A percentile compares a stretch with the other conserved stretches of the same genome.
These are phyloP conservation scores for Annona cherimola DNA, from an alignment of 164 flowering plant species.

Conservation along the genomic window DNA sequence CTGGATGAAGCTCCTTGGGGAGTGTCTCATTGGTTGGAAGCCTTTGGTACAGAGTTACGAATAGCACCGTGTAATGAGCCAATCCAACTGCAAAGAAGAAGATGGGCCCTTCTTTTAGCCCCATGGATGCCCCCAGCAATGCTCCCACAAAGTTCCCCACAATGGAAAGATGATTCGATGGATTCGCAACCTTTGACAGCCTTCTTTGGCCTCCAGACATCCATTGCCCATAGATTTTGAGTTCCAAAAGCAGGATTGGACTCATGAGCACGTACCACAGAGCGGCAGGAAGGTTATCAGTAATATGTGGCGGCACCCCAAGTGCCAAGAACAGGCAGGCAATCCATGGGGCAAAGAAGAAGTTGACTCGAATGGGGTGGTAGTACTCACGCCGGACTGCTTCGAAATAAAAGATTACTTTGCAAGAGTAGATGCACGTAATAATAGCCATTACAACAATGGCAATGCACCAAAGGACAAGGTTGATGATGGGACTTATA, in stretches of 20 bases:
- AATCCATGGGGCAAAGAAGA: constrained; percentile 91
- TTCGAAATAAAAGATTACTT: constrained; percentile 67
- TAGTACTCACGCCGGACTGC: constrained; percentile 83
- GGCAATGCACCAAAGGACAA: constrained; percentile 70
- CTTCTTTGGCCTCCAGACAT: constrained; percentile 80
- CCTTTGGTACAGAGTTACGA: constrained; percentile 89
- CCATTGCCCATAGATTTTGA: constrained; percentile 96
- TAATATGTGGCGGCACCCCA: constrained; percentile 52
- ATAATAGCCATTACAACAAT: constrained; percentile 37
- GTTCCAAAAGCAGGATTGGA: constrained; percentile 65
- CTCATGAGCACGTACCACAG: constrained; percentile 81
- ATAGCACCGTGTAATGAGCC: constrained; percentile 78
- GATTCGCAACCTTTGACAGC: constrained; percentile 86
- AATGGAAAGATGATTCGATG: constrained; percentile 73
- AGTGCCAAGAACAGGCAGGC: constrained; percentile 54
- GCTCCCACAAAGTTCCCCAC: constrained; percentile 94
- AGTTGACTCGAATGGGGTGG: constrained; percentile 85
- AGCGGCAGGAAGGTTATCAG: constrained; percentile 25
- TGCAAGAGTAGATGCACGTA: constrained; percentile 41
- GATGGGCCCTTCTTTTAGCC: constrained; percentile 76
- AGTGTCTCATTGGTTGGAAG: constrained; percentile 67
- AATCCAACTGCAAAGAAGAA: constrained; percentile 85
- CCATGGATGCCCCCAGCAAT: constrained; percentile 71
- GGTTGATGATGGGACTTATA: constrained; percentile 42
- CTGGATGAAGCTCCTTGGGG: constrained; percentile 79